Percentiles rank a stretch among this genome's conserved stretches.
Conservation (phyloP, 2,329 filamentous ascomycete species). For the Fusarium succisae region DNA sequence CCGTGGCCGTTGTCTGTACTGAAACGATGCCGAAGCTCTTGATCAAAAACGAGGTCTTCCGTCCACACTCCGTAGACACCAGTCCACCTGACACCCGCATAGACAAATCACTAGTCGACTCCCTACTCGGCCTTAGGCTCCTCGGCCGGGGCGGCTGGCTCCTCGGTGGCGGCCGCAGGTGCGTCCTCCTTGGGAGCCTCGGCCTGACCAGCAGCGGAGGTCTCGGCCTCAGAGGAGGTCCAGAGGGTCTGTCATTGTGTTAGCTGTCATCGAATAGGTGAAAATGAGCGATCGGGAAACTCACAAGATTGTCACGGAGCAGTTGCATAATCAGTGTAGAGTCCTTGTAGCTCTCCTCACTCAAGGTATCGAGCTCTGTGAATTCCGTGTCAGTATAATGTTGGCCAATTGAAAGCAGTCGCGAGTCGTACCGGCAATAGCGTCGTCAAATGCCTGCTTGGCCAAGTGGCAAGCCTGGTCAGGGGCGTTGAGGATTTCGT, state of each 20-base stretch:
- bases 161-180: conserved; percentile 64
- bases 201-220: conserved; percentile 66
- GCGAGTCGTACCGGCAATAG: conserved; percentile 74
- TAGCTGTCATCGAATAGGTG: conserved; percentile 37
- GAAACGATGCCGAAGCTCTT: conserved; percentile 60
- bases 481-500: conserved; percentile 98
- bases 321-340: conserved; percentile 99
- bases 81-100: conserved; percentile 58
- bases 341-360: conserved; percentile 99
- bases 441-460: conserved; percentile 99
- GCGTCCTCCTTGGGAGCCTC: conserved; percentile 59
- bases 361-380: conserved; percentile 91
- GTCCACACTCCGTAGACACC: conserved; percentile 74
- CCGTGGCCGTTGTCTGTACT: conserved; percentile 54
- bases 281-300: conserved; percentile 41
- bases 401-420: not conserved
- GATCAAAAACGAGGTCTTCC: conserved; percentile 65
- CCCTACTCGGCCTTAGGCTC: conserved; percentile 77
- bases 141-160: conserved; percentile 63
- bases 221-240: conserved; percentile 98
- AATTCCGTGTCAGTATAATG: conserved; percentile 2
- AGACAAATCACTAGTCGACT: conserved; percentile 41
- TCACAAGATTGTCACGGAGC: conserved; percentile 92
- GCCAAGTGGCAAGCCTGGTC: conserved; percentile 98
- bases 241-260: conserved; percentile 80